These are phyloP conservation scores for Parascedosporium putredinis DNA, from an alignment of 2,329 filamentous ascomycete species.

Conservation along the genomic window DNA sequence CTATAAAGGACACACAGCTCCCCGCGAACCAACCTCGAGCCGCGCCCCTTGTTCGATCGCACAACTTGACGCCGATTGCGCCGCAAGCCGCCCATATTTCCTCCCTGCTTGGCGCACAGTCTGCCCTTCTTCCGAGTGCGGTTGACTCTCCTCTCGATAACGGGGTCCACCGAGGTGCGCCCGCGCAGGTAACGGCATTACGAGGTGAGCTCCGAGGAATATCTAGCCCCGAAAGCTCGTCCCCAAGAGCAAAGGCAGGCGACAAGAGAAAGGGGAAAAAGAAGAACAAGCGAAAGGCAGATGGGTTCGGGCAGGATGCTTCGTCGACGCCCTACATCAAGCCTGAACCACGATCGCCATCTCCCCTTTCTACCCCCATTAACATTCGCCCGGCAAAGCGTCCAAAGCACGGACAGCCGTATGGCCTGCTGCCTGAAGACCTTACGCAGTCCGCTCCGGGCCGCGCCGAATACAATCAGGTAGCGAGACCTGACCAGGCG, in stretches of 20 bases:
- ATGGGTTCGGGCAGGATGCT: constrained; percentile 35
- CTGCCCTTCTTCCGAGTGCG: constrained; percentile 11
- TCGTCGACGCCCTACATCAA: constrained; percentile 48
- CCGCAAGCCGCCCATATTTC: constrained; percentile 66
- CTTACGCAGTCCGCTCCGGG: background rate
- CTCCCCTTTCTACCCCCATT: constrained; percentile 43
- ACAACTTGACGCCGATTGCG: constrained; percentile 63
- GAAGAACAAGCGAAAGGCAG: constrained; percentile 43
- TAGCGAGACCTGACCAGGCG: background rate
- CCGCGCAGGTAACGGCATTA: constrained; percentile 48
- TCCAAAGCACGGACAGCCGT: constrained; percentile 32
- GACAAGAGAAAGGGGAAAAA: constrained; percentile 41
- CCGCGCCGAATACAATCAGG: constrained; percentile 6
- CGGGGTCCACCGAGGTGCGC: constrained; percentile 17
- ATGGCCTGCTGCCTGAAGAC: constrained; percentile 1
- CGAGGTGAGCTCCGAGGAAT: constrained; percentile 35
- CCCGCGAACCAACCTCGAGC: constrained; percentile 21
- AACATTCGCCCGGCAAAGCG: constrained; percentile 47
- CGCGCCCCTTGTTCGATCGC: constrained; percentile 58
- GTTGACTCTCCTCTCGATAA: constrained; percentile 10
- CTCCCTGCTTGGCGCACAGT: constrained; percentile 33
- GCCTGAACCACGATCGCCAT: constrained; percentile 53
- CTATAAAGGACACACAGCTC: background rate
- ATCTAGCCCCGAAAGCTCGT: constrained; percentile 48
- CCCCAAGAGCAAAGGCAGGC: constrained; percentile 37